Evolutionary conservation across 140 eudicot species (phyloP).

Genomic region (Eryngium alpinum): DNA sequence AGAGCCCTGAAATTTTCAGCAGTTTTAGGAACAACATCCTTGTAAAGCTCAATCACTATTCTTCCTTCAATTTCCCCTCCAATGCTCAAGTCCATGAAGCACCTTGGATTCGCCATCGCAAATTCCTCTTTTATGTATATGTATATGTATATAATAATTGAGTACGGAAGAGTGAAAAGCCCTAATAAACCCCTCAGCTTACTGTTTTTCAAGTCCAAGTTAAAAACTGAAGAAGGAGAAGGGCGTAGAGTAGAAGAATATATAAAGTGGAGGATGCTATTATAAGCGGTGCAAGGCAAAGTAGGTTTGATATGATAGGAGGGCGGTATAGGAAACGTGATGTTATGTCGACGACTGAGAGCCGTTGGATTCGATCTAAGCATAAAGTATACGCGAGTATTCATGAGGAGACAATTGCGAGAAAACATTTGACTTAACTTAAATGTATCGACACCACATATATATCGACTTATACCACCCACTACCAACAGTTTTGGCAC

Average conservation of each 20-base stretch:
- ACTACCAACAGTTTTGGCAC: too few relatives aligned
- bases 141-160: background rate
- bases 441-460: background rate
- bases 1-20: slow-evolving; percentile 98
- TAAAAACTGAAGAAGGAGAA: background rate
- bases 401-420: too few relatives aligned
- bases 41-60: slow-evolving; percentile 67
- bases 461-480: background rate
- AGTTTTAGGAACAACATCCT: slow-evolving; percentile 76
- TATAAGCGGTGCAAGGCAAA: background rate
- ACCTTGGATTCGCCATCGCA: slow-evolving; percentile 56
- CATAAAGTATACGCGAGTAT: background rate
- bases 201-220: too few relatives aligned
- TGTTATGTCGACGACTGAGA: too few relatives aligned
- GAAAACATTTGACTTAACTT: background rate
- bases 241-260: background rate
- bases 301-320: background rate
- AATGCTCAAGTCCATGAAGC: slow-evolving; percentile 72
- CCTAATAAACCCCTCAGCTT: slow-evolving; percentile 3
- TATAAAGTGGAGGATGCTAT: background rate
- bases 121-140: background rate
- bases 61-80: slow-evolving; percentile 94
- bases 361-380: slow-evolving; percentile 1
- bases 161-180: background rate
- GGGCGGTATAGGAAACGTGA: background rate